Evolutionary conservation across 192 early-diverging fungal species (phyloP).

Genomic region (Dissophora globulifera): DNA sequence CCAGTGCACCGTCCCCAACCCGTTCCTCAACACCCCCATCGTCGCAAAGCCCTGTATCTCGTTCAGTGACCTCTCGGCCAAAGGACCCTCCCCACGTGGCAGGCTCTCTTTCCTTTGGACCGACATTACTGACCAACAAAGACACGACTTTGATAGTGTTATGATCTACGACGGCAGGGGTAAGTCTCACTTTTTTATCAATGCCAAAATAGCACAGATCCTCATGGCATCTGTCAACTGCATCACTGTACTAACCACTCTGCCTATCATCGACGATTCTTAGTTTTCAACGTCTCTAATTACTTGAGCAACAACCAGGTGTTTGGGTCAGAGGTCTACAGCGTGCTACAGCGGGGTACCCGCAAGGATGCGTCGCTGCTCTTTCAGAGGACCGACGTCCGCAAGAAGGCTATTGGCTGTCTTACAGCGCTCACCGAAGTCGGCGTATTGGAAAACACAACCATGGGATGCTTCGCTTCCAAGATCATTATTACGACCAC

Average conservation of each 20-base stretch:
- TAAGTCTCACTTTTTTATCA: not conserved
- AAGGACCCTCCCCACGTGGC: not conserved
- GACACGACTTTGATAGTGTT: constrained; percentile 14
- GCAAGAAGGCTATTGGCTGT: constrained; percentile 24
- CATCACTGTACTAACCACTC: too few relatives aligned
- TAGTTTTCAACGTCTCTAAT: constrained; percentile 38
- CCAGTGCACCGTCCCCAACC: constrained; percentile 21
- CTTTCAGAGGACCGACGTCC: constrained; percentile 22
- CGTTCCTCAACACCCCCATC: constrained; percentile 21
- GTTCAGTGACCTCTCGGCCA: not conserved
- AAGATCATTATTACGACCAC: constrained; percentile 41
- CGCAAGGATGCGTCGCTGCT: constrained; percentile 27
- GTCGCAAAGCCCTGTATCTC: constrained; percentile 37
- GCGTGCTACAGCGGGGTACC: not conserved
- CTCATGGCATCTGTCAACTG: too few relatives aligned
- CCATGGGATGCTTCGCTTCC: constrained; percentile 54
- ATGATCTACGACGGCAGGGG: constrained; percentile 41
- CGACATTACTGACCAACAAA: constrained; percentile 9
- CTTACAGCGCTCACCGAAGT: constrained; percentile 18
- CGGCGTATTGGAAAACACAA: constrained; percentile 53
- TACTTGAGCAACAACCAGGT: not conserved
- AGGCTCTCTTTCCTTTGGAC: constrained; percentile 42
- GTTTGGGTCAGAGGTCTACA: constrained; percentile 23
- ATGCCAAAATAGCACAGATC: too few relatives aligned
- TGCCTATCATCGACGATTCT: not conserved